A percentile compares a stretch with the other conserved stretches of the same genome.
Evolutionary conservation across 345 rosid species (phyloP).

Genomic region (Brassica incana): DNA sequence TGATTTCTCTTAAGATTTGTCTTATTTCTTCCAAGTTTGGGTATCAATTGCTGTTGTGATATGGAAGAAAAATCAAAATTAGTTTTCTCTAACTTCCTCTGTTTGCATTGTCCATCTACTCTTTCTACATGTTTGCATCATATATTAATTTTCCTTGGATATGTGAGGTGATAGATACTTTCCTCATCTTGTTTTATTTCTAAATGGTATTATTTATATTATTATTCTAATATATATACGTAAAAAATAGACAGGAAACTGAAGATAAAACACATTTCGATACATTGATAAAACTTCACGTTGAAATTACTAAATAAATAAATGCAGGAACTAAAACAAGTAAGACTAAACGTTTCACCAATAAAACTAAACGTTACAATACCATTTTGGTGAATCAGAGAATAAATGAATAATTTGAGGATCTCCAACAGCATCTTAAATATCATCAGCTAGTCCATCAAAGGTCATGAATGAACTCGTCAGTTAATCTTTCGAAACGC

Average conservation of each 20-base stretch:
- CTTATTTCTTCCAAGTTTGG: too few relatives aligned
- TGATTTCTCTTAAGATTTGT: too few relatives aligned
- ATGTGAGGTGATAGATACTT: too few relatives aligned
- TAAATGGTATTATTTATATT: too few relatives aligned
- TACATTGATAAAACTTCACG: not conserved
- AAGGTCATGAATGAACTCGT: not conserved
- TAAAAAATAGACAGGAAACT: not conserved
- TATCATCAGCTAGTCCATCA: not conserved
- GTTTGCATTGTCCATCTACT: too few relatives aligned
- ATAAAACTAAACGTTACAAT: too few relatives aligned
- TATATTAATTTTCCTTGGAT: too few relatives aligned
- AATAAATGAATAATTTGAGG: not conserved
- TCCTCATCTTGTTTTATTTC: too few relatives aligned
- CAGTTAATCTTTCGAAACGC: not conserved
- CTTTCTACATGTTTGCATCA: too few relatives aligned
- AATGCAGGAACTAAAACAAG: not conserved
- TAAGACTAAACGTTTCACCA: not conserved
- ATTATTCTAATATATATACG: not conserved
- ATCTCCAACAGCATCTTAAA: not conserved
- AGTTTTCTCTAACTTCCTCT: too few relatives aligned
- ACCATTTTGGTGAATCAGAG: not conserved
- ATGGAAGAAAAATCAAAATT: too few relatives aligned
- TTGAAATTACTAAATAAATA: not conserved
- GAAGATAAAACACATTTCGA: not conserved
- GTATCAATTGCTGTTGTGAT: too few relatives aligned